phyloP scores from a whole-genome alignment of 2,329 filamentous ascomycete species.

The Sphaerulina populicola region DNA sequence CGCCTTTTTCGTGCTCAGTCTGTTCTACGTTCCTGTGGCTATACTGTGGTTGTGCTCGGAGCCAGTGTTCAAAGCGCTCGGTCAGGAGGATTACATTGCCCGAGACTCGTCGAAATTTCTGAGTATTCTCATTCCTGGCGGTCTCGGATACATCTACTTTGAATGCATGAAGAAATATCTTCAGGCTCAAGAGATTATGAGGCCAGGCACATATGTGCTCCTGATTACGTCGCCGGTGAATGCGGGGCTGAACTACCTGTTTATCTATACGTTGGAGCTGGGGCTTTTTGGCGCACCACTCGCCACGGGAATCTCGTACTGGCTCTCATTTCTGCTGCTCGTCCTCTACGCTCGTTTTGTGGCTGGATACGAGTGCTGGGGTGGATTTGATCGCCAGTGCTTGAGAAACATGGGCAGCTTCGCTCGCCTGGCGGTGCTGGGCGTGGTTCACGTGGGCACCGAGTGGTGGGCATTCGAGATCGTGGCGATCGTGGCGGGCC shows the following conservation, averaged over 20 bases:
- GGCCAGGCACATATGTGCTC: slow-evolving; percentile 55
- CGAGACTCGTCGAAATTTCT: slow-evolving; percentile 65
- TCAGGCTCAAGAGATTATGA: slow-evolving; percentile 55
- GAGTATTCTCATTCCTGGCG: slow-evolving; percentile 66
- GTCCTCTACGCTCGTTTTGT: slow-evolving; percentile 65
- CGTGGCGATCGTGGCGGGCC: slow-evolving; percentile 71
- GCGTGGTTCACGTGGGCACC: slow-evolving; percentile 71
- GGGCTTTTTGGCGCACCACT: slow-evolving; percentile 72
- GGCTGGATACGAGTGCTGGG: slow-evolving; percentile 68
- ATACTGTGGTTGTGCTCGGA: slow-evolving; percentile 68
- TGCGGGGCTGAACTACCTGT: slow-evolving; percentile 53
- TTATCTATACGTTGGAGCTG: slow-evolving; percentile 62
- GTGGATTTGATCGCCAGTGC: slow-evolving; percentile 56
- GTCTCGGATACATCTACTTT: slow-evolving; percentile 80
- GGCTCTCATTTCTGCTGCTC: slow-evolving; percentile 70
- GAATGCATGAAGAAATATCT: slow-evolving; percentile 61
- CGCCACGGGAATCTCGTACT: slow-evolving; percentile 78
- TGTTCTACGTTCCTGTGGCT: slow-evolving; percentile 65
- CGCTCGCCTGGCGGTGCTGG: slow-evolving; percentile 63
- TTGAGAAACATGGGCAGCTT: slow-evolving; percentile 63
- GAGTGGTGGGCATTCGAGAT: slow-evolving; percentile 97
- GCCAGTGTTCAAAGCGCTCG: slow-evolving; percentile 62
- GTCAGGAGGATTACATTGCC: slow-evolving; percentile 71
- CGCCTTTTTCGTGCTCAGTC: slow-evolving; percentile 60
- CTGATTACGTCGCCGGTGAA: slow-evolving; percentile 54